Conservation (phyloP, 2,329 filamentous ascomycete species). For the Diaporthe australafricana region DNA sequence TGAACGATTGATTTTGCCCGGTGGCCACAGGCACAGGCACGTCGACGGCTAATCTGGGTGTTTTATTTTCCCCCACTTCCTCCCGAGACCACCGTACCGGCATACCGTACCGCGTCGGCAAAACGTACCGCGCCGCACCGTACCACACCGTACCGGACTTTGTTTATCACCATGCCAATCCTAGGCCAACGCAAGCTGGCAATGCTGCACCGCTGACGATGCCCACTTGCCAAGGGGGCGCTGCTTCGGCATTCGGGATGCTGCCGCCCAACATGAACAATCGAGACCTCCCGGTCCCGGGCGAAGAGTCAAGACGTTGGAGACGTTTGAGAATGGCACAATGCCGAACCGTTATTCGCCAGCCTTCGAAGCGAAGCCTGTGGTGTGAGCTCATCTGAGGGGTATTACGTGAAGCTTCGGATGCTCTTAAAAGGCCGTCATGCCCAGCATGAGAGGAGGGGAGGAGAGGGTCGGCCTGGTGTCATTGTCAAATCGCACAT, state of each 20-base stretch:
- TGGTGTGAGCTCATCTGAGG: slow-evolving; percentile 15
- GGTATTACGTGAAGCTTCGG: slow-evolving; percentile 10
- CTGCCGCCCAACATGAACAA: background rate
- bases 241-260: slow-evolving; percentile 36
- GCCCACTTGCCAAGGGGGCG: slow-evolving; percentile 20
- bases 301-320: slow-evolving; percentile 7
- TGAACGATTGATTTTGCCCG: background rate
- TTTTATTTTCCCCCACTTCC: slow-evolving; percentile 13
- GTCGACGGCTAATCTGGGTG: background rate
- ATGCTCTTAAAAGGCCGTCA: slow-evolving; percentile 18
- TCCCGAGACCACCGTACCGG: slow-evolving; percentile 7
- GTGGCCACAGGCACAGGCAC: background rate
- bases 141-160: slow-evolving; percentile 5
- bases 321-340: slow-evolving; percentile 25
- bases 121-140: background rate
- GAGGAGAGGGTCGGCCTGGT: background rate
- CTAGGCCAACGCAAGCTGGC: slow-evolving; percentile 8
- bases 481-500: background rate
- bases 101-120: background rate
- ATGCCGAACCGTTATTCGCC: slow-evolving; percentile 29
- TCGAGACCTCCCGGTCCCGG: background rate
- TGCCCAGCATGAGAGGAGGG: background rate
- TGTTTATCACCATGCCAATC: slow-evolving; percentile 14
- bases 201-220: slow-evolving; percentile 9
- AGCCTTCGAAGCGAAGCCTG: slow-evolving; percentile 15